Conservation (phyloP, 106 monocot species). For the Vanilla planifolia region DNA sequence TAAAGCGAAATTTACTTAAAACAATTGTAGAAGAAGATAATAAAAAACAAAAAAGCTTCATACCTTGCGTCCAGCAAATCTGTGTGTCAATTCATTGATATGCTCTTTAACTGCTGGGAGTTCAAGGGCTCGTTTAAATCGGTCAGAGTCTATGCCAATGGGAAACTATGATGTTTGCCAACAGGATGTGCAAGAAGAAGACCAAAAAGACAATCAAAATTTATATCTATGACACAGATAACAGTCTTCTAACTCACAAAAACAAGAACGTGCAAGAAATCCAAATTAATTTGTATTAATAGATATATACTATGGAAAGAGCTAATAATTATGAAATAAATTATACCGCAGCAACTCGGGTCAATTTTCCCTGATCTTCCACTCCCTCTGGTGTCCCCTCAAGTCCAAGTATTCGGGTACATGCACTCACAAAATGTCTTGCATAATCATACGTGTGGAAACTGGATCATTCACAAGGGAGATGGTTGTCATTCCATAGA, state of each 20-base stretch:
- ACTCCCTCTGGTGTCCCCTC: conserved; percentile 99
- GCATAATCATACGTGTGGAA: conserved; percentile 99
- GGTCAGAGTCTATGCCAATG: conserved; percentile 85
- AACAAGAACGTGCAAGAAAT: background rate
- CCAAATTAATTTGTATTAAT: background rate
- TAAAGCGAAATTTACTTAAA: no score
- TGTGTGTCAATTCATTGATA: conserved; percentile 70
- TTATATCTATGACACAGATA: no score
- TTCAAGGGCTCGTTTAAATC: conserved; percentile 87
- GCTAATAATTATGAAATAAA: background rate
- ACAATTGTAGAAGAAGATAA: conserved; percentile 1
- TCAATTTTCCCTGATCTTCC: conserved; percentile 95
- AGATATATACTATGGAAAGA: no score
- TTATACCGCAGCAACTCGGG: conserved; percentile 87
- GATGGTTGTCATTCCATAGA: conserved; percentile 4
- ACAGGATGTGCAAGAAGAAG: background rate
- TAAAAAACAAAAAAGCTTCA: background rate
- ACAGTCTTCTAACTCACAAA: background rate
- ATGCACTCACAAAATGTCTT: conserved; percentile 98
- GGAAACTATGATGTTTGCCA: conserved; percentile 68
- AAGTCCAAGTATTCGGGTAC: conserved; percentile 93
- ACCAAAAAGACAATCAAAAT: no score
- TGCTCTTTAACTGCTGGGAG: conserved; percentile 82
- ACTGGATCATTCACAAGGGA: conserved; percentile 27
- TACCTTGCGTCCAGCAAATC: conserved; percentile 94